A percentile compares a stretch with the other conserved stretches of the same genome.
These are phyloP conservation scores for Ilyonectria robusta DNA, from an alignment of 2,329 filamentous ascomycete species.

Conservation along the genomic window DNA sequence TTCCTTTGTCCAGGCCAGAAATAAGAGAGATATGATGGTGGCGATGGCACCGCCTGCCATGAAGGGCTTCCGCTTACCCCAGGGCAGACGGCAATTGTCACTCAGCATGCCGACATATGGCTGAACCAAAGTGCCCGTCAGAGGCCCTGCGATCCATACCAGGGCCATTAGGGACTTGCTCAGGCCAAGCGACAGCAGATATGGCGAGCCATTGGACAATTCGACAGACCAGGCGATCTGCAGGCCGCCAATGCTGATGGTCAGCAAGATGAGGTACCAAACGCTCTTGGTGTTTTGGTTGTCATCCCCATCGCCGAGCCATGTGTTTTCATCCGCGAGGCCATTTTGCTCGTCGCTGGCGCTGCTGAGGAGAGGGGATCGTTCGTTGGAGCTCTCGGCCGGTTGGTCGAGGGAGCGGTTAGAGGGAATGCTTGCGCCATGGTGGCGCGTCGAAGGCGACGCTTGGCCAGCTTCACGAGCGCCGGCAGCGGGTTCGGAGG, in stretches of 20 bases:
- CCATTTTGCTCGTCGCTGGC: constrained; percentile 29
- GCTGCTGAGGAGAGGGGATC: constrained; percentile 49
- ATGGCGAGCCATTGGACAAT: constrained; percentile 91
- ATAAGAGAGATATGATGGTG: constrained; percentile 77
- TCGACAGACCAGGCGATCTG: constrained; percentile 98
- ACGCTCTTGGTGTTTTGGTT: constrained; percentile 80
- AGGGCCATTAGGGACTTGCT: constrained; percentile 87
- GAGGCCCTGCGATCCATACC: constrained; percentile 87
- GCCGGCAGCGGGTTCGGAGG: constrained; percentile 25
- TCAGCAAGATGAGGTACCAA: constrained; percentile 89
- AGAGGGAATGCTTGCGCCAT: constrained; percentile 21
- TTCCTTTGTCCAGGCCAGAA: constrained; percentile 81
- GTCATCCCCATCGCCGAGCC: constrained; percentile 40
- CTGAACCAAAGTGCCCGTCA: constrained; percentile 84
- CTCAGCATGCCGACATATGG: constrained; percentile 87
- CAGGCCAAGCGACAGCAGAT: constrained; percentile 83
- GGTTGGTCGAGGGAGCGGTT: constrained; percentile 37
- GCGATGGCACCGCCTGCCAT: constrained; percentile 80
- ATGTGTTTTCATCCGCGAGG: constrained; percentile 11
- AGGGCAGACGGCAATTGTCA: constrained; percentile 80
- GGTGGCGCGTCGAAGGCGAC: constrained; percentile 29
- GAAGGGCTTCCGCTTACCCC: constrained; percentile 87
- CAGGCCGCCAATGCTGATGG: constrained; percentile 87
- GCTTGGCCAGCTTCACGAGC: constrained; percentile 22
- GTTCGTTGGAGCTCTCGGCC: constrained; percentile 45